Conservation (phyloP, 352 stramenopile species). For the Globisporangium ultimum region DNA sequence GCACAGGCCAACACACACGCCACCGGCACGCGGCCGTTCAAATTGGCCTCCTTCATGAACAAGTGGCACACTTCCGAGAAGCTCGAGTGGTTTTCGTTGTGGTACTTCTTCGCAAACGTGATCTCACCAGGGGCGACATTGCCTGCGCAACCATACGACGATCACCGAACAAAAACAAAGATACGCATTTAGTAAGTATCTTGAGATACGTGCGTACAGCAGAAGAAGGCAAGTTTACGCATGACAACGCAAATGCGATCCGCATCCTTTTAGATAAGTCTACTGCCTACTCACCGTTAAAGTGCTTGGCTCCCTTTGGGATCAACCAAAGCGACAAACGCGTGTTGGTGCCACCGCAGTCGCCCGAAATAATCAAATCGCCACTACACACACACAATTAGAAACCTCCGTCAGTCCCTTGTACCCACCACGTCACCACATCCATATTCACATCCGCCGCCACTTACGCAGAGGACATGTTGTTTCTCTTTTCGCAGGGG, state of each 20-base stretch:
- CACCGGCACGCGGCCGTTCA: constrained; percentile 54
- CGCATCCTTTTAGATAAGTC: too few species aligned
- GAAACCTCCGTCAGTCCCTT: not conserved
- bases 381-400: constrained; percentile 21
- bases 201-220: constrained; percentile 16
- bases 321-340: constrained; percentile 90
- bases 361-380: constrained; percentile 86
- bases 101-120: constrained; percentile 85
- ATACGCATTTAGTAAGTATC: constrained; percentile 2
- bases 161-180: not conserved
- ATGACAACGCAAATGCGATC: not conserved
- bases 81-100: constrained; percentile 77
- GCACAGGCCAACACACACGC: constrained; percentile 78
- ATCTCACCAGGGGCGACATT: constrained; percentile 77
- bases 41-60: constrained; percentile 92
- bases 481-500: not conserved
- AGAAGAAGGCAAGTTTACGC: constrained; percentile 5
- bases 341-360: constrained; percentile 97
- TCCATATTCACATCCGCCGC: not conserved
- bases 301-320: constrained; percentile 48
- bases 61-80: constrained; percentile 89
- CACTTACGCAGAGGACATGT: not conserved
- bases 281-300: constrained; percentile 31
- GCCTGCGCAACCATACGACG: constrained; percentile 17
- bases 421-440: not conserved